Percentiles rank a stretch among this genome's conserved stretches.
phyloP scores from a whole-genome alignment of 805 yeast genomes.

The Nakazawaea pomicola region DNA sequence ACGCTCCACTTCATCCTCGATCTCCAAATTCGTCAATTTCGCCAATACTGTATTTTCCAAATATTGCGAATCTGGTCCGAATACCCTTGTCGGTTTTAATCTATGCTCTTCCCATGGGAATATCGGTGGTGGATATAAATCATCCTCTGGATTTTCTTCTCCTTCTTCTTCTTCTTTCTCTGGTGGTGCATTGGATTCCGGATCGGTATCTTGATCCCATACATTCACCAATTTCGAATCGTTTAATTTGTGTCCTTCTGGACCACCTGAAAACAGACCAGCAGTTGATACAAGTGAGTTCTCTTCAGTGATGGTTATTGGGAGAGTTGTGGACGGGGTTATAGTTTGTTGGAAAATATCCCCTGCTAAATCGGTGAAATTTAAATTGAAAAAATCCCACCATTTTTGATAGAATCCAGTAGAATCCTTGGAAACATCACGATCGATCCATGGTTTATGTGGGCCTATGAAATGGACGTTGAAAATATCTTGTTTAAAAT shows the following conservation, averaged over 20 bases:
- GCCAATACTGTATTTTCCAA: constrained; percentile 1
- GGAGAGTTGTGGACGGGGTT: too few relatives aligned
- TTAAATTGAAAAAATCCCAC: constrained; percentile 24
- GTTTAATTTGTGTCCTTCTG: constrained; percentile 28
- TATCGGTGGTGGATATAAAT: constrained; percentile 24
- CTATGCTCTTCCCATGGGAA: constrained; percentile 31
- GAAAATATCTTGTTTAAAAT: constrained; percentile 33
- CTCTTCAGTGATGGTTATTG: constrained; percentile 1
- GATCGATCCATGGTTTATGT: constrained; percentile 48
- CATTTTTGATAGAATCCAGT: constrained; percentile 22
- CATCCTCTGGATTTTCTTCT: neutral
- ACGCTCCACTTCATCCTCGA: constrained; percentile 14
- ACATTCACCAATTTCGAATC: constrained; percentile 19
- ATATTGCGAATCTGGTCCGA: constrained; percentile 5
- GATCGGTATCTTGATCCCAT: constrained; percentile 19
- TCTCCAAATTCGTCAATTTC: constrained; percentile 17
- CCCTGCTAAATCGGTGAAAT: constrained; percentile 16
- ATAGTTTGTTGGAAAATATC: constrained; percentile 15
- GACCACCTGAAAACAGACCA: constrained; percentile 16
- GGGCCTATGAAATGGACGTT: constrained; percentile 67
- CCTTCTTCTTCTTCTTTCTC: constrained; percentile 4
- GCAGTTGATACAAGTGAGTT: neutral
- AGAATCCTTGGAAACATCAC: constrained; percentile 12
- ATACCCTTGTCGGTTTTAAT: constrained; percentile 7
- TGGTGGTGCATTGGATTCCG: too few relatives aligned